Percentiles rank a stretch among this genome's conserved stretches.
These are phyloP conservation scores for Francoa sonchifolia DNA, from an alignment of 441 rosid genomes.

Conservation along the genomic window DNA sequence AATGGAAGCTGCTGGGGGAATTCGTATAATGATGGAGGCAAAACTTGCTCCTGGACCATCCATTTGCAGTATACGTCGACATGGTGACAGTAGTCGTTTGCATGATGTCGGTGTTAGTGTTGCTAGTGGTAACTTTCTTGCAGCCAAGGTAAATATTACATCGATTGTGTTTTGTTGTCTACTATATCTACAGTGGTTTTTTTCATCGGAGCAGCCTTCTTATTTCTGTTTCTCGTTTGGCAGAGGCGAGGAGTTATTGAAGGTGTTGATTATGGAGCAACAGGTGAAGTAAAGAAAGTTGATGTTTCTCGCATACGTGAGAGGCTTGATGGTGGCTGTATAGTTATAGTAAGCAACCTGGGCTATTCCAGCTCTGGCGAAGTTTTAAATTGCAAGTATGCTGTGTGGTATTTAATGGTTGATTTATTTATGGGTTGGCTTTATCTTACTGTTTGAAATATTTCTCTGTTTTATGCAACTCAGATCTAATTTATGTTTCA, in stretches of 20 bases:
- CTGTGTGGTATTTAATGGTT: conserved; percentile 9
- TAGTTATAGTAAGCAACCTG: conserved; percentile 72
- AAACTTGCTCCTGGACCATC: conserved; percentile 93
- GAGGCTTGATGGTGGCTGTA: conserved; percentile 81
- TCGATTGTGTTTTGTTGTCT: neutral
- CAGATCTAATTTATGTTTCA: too few species aligned
- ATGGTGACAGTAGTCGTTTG: conserved; percentile 77
- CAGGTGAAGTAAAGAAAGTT: conserved; percentile 90
- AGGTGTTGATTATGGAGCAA: conserved; percentile 90
- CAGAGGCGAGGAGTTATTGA: conserved; percentile 90
- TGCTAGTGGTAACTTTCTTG: conserved; percentile 93
- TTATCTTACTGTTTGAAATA: neutral
- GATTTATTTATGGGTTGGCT: neutral
- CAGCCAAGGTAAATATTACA: conserved; percentile 57
- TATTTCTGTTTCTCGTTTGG: conserved; percentile 10
- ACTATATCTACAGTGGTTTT: too few species aligned
- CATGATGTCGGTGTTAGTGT: conserved; percentile 91
- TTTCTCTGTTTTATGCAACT: too few species aligned
- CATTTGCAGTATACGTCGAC: conserved; percentile 65
- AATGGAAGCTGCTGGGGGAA: conserved; percentile 82
- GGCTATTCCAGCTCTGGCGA: conserved; percentile 95
- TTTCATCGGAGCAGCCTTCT: too few species aligned
- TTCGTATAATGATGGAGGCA: conserved; percentile 73
- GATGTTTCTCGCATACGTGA: conserved; percentile 70
- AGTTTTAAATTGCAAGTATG: conserved; percentile 97